A percentile compares a stretch with the other conserved stretches of the same genome.
Conservation (phyloP, 2,329 filamentous ascomycete species). For the Sarocladium kiliense region DNA sequence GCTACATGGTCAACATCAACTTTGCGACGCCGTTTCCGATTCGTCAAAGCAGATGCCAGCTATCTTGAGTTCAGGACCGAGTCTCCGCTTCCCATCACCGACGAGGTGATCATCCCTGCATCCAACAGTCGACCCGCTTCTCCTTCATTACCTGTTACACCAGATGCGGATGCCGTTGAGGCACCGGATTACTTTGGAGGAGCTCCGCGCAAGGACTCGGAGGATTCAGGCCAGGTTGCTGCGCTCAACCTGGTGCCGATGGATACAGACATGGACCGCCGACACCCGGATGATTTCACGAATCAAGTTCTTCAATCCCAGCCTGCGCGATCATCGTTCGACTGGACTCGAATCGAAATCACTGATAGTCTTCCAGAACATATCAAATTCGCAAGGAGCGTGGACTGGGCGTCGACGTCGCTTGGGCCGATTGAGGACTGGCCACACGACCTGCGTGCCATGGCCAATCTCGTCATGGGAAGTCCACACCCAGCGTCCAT, state of each 20-base stretch:
- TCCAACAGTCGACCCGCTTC: slow-evolving; percentile 29
- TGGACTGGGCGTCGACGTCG: slow-evolving; percentile 69
- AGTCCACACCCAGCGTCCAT: slow-evolving; percentile 69
- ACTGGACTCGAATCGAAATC: slow-evolving; percentile 72
- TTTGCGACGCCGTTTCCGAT: slow-evolving; percentile 60
- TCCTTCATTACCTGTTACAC: slow-evolving; percentile 29
- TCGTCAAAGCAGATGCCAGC: slow-evolving; percentile 55
- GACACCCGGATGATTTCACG: slow-evolving; percentile 37
- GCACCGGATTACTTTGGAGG: slow-evolving; percentile 39
- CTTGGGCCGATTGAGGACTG: slow-evolving; percentile 73
- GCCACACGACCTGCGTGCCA: slow-evolving; percentile 65
- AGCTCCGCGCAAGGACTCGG: slow-evolving; percentile 15
- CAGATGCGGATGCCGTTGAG: slow-evolving; percentile 24
- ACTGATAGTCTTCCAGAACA: slow-evolving; percentile 61
- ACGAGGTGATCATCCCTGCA: slow-evolving; percentile 26
- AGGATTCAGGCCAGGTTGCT: slow-evolving; percentile 11
- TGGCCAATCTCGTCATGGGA: slow-evolving; percentile 79
- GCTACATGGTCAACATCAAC: slow-evolving; percentile 68
- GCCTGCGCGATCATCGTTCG: slow-evolving; percentile 54
- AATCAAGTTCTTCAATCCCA: slow-evolving; percentile 33
- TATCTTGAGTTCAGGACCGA: slow-evolving; percentile 27
- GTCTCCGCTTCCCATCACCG: slow-evolving; percentile 32
- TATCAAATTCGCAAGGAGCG: slow-evolving; percentile 64
- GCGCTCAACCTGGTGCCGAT: slow-evolving; percentile 18
- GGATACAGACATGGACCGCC: slow-evolving; percentile 19